Evolutionary conservation across 139 green algal species (phyloP).

Genomic region (Mychonastes homosphaera): DNA sequence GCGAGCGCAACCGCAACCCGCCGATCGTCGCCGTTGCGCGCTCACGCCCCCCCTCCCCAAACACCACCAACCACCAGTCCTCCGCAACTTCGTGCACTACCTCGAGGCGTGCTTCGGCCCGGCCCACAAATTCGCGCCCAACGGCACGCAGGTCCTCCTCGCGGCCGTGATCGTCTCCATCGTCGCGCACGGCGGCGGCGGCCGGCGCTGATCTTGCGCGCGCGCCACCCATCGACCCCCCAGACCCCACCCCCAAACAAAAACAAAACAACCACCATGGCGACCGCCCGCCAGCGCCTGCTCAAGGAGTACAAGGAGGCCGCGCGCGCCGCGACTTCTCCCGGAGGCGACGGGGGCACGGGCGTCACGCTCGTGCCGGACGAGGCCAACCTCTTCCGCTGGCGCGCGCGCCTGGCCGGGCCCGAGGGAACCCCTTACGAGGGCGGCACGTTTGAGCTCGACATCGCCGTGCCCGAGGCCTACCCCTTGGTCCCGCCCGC

Average conservation of each 20-base stretch:
- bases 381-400: conserved; percentile 60
- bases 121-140: conserved; percentile 19
- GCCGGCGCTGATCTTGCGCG: too few species aligned
- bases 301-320: conserved; percentile 65
- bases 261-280: conserved; percentile 25
- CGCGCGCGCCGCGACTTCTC: conserved; percentile 14
- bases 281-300: conserved; percentile 36
- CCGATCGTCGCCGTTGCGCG: not conserved
- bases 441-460: conserved; percentile 70
- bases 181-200: too few species aligned
- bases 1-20: not conserved
- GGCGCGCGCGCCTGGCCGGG: conserved; percentile 58
- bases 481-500: conserved; percentile 77
- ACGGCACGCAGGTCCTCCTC: conserved; percentile 16
- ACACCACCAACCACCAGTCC: not conserved
- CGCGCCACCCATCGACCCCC: too few species aligned
- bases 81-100: conserved; percentile 14
- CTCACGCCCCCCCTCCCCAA: not conserved
- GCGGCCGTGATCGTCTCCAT: too few species aligned
- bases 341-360: conserved; percentile 30
- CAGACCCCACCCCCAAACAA: too few species aligned
- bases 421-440: conserved; percentile 79
- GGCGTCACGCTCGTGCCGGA: conserved; percentile 61
- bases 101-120: conserved; percentile 17
- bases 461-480: conserved; percentile 71